These are phyloP conservation scores for Salvia rosmarinus DNA, from an alignment of 257 asterid genomes.

Conservation along the genomic window DNA sequence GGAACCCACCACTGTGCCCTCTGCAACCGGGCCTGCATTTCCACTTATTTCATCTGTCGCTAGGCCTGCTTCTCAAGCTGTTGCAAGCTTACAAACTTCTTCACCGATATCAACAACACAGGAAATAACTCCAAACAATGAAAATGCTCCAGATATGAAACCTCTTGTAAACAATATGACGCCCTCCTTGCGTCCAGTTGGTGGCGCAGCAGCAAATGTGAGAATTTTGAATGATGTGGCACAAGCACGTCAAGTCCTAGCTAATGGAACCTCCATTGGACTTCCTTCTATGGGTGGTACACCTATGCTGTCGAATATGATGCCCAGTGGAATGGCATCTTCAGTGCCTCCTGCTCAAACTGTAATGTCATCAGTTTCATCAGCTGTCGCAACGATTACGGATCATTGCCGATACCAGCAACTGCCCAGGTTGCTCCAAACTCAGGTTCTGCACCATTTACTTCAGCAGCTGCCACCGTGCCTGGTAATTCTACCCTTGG, in stretches of 20 bases:
- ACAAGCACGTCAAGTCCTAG: constrained; percentile 82
- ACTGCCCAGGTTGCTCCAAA: constrained; percentile 55
- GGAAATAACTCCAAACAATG: constrained; percentile 54
- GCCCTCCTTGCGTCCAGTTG: constrained; percentile 68
- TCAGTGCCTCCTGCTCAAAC: constrained; percentile 75
- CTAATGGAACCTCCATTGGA: constrained; percentile 79
- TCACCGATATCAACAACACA: constrained; percentile 83
- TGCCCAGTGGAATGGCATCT: constrained; percentile 82
- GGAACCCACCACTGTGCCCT: constrained; percentile 80
- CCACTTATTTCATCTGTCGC: constrained; percentile 67
- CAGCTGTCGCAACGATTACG: constrained; percentile 64
- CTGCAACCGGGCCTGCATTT: constrained; percentile 69
- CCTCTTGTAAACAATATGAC: constrained; percentile 58
- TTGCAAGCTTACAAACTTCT: constrained; percentile 74
- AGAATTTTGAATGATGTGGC: constrained; percentile 86
- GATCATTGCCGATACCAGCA: constrained; percentile 60
- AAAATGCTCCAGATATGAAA: constrained; percentile 71
- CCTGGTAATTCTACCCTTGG: constrained; percentile 56
- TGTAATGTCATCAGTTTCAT: constrained; percentile 65
- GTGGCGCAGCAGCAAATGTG: constrained; percentile 82
- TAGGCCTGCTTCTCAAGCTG: constrained; percentile 71
- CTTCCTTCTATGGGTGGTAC: constrained; percentile 71
- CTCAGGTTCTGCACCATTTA: constrained; percentile 65
- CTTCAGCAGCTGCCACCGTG: constrained; percentile 56
- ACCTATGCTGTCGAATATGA: constrained; percentile 85